Evolutionary conservation across 225 moss, liverwort and hornwort genomes (phyloP), one percentile per base, ranked within the genome.

Genomic region (Polytrichum commune): DNA sequence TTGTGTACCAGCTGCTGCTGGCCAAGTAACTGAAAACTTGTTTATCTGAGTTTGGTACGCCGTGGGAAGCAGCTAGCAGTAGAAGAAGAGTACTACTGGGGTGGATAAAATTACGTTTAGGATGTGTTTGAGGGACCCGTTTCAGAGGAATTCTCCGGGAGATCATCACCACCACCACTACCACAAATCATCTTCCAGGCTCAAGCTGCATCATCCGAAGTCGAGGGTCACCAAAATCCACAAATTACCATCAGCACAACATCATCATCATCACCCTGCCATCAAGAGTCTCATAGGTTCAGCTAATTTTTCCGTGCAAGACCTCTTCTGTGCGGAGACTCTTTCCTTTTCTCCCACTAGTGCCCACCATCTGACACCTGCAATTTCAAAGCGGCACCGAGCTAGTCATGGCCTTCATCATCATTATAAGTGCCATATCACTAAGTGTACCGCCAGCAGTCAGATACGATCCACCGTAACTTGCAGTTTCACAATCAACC

Each of bases 111-210:
- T 54, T 24, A 27, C 8, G 32, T 35, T 57, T 22, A 27, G 23
- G 24, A 71, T 68, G 72, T 64, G 66, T 38, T 33, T 28, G 63
- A 64, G 74, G 24, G 70, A 61, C n/a, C 1, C 63, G 8, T 60
- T 29, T 62, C 62, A 62, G 28, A 32, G 29, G 32, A 62, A 30
- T 62, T 38, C 71, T 28, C 74, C 29, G 20, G 23, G n/a, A 73
- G 32, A 46, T 46, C 13, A 46, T 16, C 46, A 46, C 46, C 46
- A 38, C 10, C 38, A 26, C 26, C 26, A 30, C 30, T 6, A 38
- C 38, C 38, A 38, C 3, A 38, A 38, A 10, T 38, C 38, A 13
- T 13, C 38, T 13, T 38, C 82, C 82, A 0, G 24, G 8, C 62
- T 20, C 58, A 29, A 29, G 67, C 60, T 66, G 74, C n/a, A 23